phyloP scores from a whole-genome alignment of 2,329 filamentous ascomycete species.

The Claviceps maximensis region DNA sequence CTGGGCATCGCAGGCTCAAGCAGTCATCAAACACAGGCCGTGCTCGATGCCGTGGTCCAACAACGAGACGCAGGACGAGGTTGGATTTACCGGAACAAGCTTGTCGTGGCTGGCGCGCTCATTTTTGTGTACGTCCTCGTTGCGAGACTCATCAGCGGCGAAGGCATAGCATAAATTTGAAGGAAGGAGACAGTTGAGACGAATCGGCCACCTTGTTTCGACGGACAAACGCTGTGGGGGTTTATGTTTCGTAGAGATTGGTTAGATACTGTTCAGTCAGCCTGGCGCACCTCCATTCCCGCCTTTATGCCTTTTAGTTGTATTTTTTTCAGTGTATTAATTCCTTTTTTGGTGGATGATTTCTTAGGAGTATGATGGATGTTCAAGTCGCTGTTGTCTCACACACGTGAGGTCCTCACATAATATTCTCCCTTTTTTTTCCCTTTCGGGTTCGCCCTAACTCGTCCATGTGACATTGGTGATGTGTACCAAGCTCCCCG shows the following conservation, averaged over 20 bases:
- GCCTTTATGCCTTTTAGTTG: not conserved
- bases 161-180: slow-evolving; percentile 14
- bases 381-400: no score
- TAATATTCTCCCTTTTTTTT: no score
- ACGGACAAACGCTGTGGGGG: not conserved
- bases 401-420: no score
- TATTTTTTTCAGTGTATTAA: not conserved
- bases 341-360: not conserved
- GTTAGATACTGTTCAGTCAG: no score
- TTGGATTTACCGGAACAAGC: slow-evolving; percentile 71
- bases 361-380: no score
- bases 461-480: no score
- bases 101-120: slow-evolving; percentile 53
- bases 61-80: slow-evolving; percentile 68
- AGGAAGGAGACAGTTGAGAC: no score
- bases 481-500: no score
- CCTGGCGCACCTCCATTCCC: no score
- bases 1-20: slow-evolving; percentile 47
- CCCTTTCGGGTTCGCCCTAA: no score
- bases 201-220: not conserved
- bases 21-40: slow-evolving; percentile 49
- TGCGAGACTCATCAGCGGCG: slow-evolving; percentile 54
- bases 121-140: slow-evolving; percentile 77
- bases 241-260: not conserved
- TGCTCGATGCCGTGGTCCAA: slow-evolving; percentile 67